A percentile compares a stretch with the other conserved stretches of the same genome.
phyloP scores from a whole-genome alignment of 495 filamentous ascomycete genomes.

The Hypoxylon fragiforme region DNA sequence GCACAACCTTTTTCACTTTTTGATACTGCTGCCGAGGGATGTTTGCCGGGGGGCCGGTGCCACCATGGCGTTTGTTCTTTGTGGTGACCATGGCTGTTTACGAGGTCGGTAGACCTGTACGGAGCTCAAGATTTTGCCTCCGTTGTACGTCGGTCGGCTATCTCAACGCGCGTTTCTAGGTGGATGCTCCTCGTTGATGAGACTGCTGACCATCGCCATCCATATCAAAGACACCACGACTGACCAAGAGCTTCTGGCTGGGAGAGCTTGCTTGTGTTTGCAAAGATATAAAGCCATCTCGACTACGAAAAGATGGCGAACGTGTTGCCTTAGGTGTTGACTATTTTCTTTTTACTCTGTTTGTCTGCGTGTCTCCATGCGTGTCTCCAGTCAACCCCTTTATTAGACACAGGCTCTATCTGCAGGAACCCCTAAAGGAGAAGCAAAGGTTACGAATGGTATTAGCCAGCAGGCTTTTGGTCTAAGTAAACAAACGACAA shows the following conservation, averaged over 20 bases:
- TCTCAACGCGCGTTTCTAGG: no score
- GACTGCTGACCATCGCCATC: no score
- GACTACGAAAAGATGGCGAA: neutral
- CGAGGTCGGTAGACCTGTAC: neutral
- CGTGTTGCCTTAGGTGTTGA: neutral
- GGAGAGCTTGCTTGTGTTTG: neutral
- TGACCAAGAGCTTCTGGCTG: neutral
- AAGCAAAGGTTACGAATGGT: neutral
- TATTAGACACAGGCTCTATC: neutral
- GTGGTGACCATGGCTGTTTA: constrained; percentile 2
- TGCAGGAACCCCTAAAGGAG: constrained; percentile 6
- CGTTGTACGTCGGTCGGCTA: no score
- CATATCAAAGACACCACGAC: no score
- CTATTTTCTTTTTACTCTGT: constrained; percentile 6
- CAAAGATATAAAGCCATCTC: neutral
- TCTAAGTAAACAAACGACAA: neutral
- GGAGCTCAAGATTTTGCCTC: no score
- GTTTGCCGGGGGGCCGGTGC: neutral
- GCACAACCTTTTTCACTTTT: constrained; percentile 3
- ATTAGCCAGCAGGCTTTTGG: no score
- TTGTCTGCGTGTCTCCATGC: constrained; percentile 7
- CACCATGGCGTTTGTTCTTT: constrained; percentile 1
- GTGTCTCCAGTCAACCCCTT: neutral
- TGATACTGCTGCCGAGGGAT: neutral
- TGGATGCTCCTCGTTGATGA: no score